Evolutionary conservation across 805 yeast genomes (phyloP).

Genomic region (Myxozyma nipponensis): DNA sequence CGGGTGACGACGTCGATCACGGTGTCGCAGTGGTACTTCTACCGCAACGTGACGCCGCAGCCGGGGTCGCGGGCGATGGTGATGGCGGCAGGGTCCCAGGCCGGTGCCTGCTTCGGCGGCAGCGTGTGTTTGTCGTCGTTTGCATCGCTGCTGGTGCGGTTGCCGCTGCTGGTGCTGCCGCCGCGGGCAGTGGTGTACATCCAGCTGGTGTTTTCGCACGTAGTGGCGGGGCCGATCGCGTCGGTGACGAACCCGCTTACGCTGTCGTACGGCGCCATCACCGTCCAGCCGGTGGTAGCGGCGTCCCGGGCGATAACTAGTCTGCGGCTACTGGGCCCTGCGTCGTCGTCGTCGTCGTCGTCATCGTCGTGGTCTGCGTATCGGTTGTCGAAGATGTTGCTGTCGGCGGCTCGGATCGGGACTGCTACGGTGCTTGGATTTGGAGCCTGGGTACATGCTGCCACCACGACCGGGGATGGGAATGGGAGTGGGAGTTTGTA

Average conservation of each 20-base stretch:
- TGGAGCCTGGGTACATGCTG: constrained; percentile 42
- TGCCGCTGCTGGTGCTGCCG: constrained; percentile 40
- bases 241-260: constrained; percentile 39
- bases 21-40: constrained; percentile 42
- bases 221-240: constrained; percentile 34
- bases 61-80: constrained; percentile 28
- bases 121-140: constrained; percentile 38
- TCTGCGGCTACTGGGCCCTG: constrained; percentile 23
- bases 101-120: constrained; percentile 38
- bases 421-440: constrained; percentile 40
- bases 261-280: constrained; percentile 38
- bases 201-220: constrained; percentile 30
- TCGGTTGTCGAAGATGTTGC: constrained; percentile 38
- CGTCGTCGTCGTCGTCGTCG: constrained; percentile 16
- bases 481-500: constrained; percentile 39
- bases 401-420: constrained; percentile 38
- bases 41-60: constrained; percentile 30
- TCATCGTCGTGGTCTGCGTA: constrained; percentile 36
- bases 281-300: constrained; percentile 34
- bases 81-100: constrained; percentile 30
- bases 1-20: constrained; percentile 37
- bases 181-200: constrained; percentile 28
- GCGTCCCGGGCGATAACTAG: constrained; percentile 34
- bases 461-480: constrained; percentile 34
- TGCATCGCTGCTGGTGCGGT: constrained; percentile 34